Evolutionary conservation across 306 rosid species (phyloP), one percentile per base, ranked within the genome.

Genomic region (Quillaja saponaria): DNA sequence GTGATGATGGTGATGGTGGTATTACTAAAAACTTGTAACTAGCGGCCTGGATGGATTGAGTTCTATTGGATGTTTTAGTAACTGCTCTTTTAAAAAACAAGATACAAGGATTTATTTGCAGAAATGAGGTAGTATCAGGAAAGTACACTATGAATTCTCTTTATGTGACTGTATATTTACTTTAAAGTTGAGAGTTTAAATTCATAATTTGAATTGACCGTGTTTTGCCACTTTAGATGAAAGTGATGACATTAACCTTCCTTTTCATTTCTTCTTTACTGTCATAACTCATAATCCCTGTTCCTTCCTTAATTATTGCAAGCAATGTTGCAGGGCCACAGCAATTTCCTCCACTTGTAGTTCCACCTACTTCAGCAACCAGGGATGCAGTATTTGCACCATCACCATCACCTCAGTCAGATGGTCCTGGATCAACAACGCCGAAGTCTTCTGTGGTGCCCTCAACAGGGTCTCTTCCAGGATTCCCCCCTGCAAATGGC

Each of bases 311-410:
- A 41, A 55, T 49, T 56, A 12, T 54, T 56, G 54, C 21, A 48
- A 73, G 78, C 58, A 54, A 35, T 67, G 19, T 47, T 71, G 60
- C 99, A 92, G 99, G 89, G 51, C 61, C 77, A 0, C 96, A 76
- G 55, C 74, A 76, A 82, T 84, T 89, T 53, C 99, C 96, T 14
- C 86, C 90, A 2, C 87, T 89, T 8, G 46, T 75, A 41, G 99
- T 83, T 17, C 99, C 99, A 8, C 99, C 96, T 20, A 67, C 94
- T 12, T 31, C 94, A 3, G 87, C 85, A 49, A 40, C 48, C 19
- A 72, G 46, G 47, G 91, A 86, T 35, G 28, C 87, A 0, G 34
- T 64, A 2, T 85, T 71, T 76, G 87, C 86, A 12, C 96, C 96
- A 0, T 62, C 95, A 10, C 96, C 97, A 14, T 42, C 95, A 15